A percentile compares a stretch with the other conserved stretches of the same genome.
phyloP scores from a whole-genome alignment of 2,329 filamentous ascomycete genomes.

The Lachnellula suecica region DNA sequence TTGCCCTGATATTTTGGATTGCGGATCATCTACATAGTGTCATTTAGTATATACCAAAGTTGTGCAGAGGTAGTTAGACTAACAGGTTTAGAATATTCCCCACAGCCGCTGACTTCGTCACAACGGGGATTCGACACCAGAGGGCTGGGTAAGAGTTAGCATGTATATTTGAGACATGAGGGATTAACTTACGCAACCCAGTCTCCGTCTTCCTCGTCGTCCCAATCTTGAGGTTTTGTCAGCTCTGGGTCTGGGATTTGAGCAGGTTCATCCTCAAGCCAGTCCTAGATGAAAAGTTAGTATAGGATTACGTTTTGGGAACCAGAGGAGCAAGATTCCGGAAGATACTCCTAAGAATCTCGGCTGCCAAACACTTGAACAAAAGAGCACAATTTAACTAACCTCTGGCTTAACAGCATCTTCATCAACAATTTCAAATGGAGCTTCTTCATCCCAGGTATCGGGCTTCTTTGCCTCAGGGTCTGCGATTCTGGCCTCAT shows the following conservation, averaged over 20 bases:
- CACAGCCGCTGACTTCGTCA: conserved; percentile 87
- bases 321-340: too few species aligned
- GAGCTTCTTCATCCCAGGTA: conserved; percentile 93
- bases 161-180: neutral
- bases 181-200: conserved; percentile 57
- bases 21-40: conserved; percentile 66
- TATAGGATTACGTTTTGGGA: too few species aligned
- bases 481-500: conserved; percentile 86
- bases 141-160: conserved; percentile 48
- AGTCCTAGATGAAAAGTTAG: too few species aligned
- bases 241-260: conserved; percentile 90
- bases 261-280: conserved; percentile 86
- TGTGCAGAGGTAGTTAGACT: conserved; percentile 41
- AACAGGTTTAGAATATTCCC: conserved; percentile 79
- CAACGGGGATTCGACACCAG: conserved; percentile 96
- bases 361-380: too few species aligned
- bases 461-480: conserved; percentile 94
- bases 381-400: too few species aligned
- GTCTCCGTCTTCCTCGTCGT: conserved; percentile 99
- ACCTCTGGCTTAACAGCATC: conserved; percentile 84
- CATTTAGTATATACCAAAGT: neutral
- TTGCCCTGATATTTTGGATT: conserved; percentile 99
- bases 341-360: too few species aligned
- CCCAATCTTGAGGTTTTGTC: conserved; percentile 98
- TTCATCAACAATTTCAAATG: conserved; percentile 93